Base-by-base conservation (phyloP, 2,329 filamentous ascomycete genomes). In the Fusarium oxysporum region DNA sequence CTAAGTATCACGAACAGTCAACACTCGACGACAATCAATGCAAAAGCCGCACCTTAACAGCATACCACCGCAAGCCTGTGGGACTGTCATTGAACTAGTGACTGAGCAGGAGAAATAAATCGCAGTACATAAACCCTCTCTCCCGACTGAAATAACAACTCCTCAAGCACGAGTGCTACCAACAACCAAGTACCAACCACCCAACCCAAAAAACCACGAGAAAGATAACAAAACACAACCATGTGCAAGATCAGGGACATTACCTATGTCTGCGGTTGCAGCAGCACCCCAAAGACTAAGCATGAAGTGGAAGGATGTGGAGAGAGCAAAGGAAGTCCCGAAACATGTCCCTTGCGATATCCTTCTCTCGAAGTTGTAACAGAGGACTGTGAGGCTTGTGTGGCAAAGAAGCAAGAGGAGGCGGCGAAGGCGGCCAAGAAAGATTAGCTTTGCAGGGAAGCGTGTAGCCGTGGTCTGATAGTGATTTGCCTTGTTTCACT, bases 11-110 rank as follows among this genome's bases (percentile, higher is more conserved):
- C 3, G 25, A 30, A 14, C 19, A 8, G 19, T 28, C 4, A 30
- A 5, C 4, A 16, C 1, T 37, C 2, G 5, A 17, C 14, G 16
- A 17, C 8, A 5, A 8, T n/a, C 4, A 30, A n/a, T n/a, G 13
- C 13, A 16, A 8, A 13, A 28, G 7, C 3, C 2, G 3, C 13
- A 14, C 1, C 17, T 28, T 9, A 5, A 21, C 3, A 28, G 2
- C 12, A 28, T 7, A 11, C 8, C 35, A 17, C 3, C 9, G 3
- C 8, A 10, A 21, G 5, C 3, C 17, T 14, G 17, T 4, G 12
- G 19, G 44, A 4, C 17, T 14, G 4, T 21, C 3, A 7, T 28
- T 28, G 3, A 28, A 45, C 11, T 5, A 19, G 8, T 10, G 8
- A 14, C 13, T 14, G 4, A 21, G 25, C 3, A 21, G 12, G 25